phyloP scores from a whole-genome alignment of 257 asterid genomes.

The Striga asiatica region DNA sequence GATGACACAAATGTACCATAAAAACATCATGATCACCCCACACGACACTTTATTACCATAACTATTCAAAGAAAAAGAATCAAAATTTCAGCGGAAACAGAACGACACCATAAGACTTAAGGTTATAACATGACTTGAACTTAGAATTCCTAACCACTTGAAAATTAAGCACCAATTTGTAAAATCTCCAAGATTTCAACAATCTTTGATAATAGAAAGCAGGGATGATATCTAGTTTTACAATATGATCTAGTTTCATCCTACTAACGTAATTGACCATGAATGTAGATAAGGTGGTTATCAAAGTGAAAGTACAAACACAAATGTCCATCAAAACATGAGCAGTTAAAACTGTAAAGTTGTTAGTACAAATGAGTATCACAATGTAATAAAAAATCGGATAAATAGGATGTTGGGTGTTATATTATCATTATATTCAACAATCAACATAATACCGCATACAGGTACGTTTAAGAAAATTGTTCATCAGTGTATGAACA shows the following conservation, averaged over 20 bases:
- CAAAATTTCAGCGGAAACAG: no score
- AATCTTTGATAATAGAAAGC: no score
- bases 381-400: not conserved
- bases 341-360: not conserved
- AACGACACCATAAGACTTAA: no score
- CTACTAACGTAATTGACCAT: not conserved
- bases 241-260: not conserved
- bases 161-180: no score
- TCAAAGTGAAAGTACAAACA: slow-evolving; percentile 4
- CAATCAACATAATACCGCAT: not conserved
- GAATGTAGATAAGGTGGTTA: not conserved
- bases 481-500: no score
- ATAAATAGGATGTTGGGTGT: not conserved
- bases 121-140: no score
- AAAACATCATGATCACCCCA: no score
- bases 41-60: no score
- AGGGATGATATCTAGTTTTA: not conserved
- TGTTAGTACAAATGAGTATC: not conserved
- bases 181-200: no score
- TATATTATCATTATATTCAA: not conserved
- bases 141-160: no score
- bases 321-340: slow-evolving; percentile 3
- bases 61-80: no score
- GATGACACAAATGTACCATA: no score
- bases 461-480: not conserved